phyloP scores from a whole-genome alignment of 2,329 filamentous ascomycete genomes.

The Nemania sp. region DNA sequence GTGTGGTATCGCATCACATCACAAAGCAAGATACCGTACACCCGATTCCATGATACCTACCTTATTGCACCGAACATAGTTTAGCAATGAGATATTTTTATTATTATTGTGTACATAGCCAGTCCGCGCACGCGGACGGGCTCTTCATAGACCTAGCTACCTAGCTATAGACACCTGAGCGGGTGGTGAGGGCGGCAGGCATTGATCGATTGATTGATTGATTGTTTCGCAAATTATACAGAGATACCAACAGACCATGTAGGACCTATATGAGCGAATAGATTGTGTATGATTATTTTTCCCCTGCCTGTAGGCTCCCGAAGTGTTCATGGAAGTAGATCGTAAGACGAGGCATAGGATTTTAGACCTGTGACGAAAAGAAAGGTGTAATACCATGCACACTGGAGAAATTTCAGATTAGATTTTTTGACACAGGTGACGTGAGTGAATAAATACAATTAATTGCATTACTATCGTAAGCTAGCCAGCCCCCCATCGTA shows the following conservation, averaged over 20 bases:
- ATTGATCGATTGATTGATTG: too few relatives aligned
- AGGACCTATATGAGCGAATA: too few relatives aligned
- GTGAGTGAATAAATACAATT: neutral
- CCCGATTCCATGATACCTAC: slow-evolving; percentile 10
- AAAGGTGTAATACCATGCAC: too few relatives aligned
- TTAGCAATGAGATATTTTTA: too few relatives aligned
- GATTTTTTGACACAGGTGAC: neutral
- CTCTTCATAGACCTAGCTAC: slow-evolving; percentile 3
- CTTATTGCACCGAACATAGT: slow-evolving; percentile 2
- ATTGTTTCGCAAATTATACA: too few relatives aligned
- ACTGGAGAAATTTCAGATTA: neutral
- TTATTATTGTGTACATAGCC: slow-evolving; percentile 6
- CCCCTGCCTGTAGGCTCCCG: too few relatives aligned
- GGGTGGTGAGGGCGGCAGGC: too few relatives aligned
- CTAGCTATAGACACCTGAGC: neutral
- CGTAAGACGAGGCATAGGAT: too few relatives aligned
- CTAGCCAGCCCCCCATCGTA: neutral
- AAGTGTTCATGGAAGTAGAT: too few relatives aligned
- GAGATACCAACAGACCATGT: too few relatives aligned
- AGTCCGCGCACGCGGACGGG: neutral
- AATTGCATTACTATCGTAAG: slow-evolving; percentile 7
- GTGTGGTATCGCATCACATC: neutral
- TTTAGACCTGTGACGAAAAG: too few relatives aligned
- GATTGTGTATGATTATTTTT: too few relatives aligned
- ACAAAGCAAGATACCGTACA: neutral